Base-by-base conservation (phyloP, 305 asterid species). In the Fraxinus sp. region DNA sequence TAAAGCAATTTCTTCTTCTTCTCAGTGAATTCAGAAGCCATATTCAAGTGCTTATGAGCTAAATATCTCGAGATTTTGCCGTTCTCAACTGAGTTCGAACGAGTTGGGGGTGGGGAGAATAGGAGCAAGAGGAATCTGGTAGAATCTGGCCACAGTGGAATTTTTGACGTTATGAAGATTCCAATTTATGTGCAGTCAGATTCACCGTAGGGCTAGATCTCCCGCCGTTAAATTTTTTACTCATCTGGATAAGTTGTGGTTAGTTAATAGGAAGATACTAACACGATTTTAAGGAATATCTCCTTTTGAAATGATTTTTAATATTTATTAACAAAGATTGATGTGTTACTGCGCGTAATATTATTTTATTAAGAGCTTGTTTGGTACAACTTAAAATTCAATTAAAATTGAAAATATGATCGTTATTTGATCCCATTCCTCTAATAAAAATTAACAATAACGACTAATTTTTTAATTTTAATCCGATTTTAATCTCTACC, bases 11-110 rank as follows among this genome's bases (percentile, higher is more conserved):
- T 87, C 77, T 81, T 77, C 11, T 79, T 26, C 11, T 79, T 35
- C 37, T 35, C 68, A 18, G 68, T 66, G 36, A 68, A 74, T 79
- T 86, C 84, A 32, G 85, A 82, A 57, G 82, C 84, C 90, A 88
- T 88, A 7, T 18, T 78, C 14, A 62, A 57, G 57, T 0, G 28
- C 13, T n/a, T 41, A 5, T 49, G 41, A 44, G 16, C 22, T 68
- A 77, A 73, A 57, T 57, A 57, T 57, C 11, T n/a, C 26, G 10
- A 6, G 32, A 59, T 6, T 59, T 59, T 44, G 33, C 30, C 13
- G 33, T 22, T 22, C 36, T 36, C 13, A 14, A 13, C 49, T 70
- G 35, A 24, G 71, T 24, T 41, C 3, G 16, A 11, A n/a, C 7
- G 68, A 20, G 68, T 2, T 1, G 30, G 4, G 20, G 57, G 35